Evolutionary conservation across 176 grass and related monocot species (phyloP).

Genomic region (Lolium perenne): DNA sequence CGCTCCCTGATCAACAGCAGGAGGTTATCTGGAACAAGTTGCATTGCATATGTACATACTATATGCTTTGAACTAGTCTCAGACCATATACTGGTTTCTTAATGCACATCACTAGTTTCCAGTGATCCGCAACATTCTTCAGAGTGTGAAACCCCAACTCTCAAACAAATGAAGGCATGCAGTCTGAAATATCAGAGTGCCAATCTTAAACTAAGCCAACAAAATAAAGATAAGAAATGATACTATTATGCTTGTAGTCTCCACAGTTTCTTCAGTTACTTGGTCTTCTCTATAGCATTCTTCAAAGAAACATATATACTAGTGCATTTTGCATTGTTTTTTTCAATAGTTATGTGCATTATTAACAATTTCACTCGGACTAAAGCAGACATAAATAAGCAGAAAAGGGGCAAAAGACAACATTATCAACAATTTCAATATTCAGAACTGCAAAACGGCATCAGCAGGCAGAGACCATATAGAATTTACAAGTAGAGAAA

Average conservation of each 20-base stretch:
- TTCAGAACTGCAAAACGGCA: not conserved
- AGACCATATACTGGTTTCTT: too few species aligned
- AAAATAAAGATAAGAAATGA: not conserved
- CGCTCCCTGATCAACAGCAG: too few species aligned
- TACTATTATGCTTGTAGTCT: not conserved
- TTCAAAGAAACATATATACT: not conserved
- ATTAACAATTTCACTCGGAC: not conserved
- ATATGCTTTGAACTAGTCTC: too few species aligned
- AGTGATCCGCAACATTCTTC: slow-evolving; percentile 2
- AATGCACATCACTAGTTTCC: not conserved
- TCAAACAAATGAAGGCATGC: not conserved
- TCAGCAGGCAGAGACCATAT: not conserved
- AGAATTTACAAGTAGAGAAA: not conserved
- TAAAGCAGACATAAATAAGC: not conserved
- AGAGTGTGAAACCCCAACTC: not conserved
- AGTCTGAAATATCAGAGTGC: not conserved
- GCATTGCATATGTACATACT: too few species aligned
- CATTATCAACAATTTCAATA: not conserved
- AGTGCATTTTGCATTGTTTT: not conserved
- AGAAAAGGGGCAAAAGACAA: not conserved
- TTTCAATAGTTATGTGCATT: not conserved
- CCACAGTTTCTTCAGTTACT: not conserved
- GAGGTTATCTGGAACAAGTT: too few species aligned
- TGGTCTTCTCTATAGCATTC: not conserved
- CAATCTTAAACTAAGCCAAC: not conserved